Evolutionary conservation across 441 rosid genomes (phyloP), one percentile per base, ranked within the genome.

Genomic region (Cnidoscolus chayamansa): DNA sequence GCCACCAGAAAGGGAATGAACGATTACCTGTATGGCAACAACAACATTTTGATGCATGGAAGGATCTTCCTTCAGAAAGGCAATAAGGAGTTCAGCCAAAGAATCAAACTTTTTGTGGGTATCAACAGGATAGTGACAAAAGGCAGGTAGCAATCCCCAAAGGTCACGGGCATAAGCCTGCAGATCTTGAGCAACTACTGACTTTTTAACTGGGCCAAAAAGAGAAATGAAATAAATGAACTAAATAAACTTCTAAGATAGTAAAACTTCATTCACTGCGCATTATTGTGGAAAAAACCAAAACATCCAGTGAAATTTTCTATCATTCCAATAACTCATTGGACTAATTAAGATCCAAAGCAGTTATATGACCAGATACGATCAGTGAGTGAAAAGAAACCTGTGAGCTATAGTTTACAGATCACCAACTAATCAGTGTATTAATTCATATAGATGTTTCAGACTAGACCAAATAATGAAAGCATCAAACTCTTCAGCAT

Each of bases 111-210:
- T 82, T 74, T 78, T 78, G 76, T 76, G 77, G 11, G 84, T 82
- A 76, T 95, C 98, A 72, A 74, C 83, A 70, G 97, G 93, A 82
- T 87, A 85, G 74, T 80, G 84, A 81, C 96, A 93, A 72, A 93
- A 93, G 74, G 95, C 88, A 74, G 97, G 93, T 54, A 93, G 83
- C 83, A 95, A 84, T 59, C 81, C 87, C 90, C 84, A 81, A 4
- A 95, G 91, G 69, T 81, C 91, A 77, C 77, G 86, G 66, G 97
- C 86, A 84, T 76, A 78, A 75, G 90, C 83, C 82, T 80, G 84
- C 78, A 95, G 86, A 78, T 87, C 88, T 78, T 91, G 81, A 65
- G 89, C 80, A 35, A 68, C 84, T 66, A 62, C 78, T 75, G 92
- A 76, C 75, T 84, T 88, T 85, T 87, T 87, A 77, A 84, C 97